Evolutionary conservation across 352 stramenopile species (phyloP).

Genomic region (Saprolegnia diclina): DNA sequence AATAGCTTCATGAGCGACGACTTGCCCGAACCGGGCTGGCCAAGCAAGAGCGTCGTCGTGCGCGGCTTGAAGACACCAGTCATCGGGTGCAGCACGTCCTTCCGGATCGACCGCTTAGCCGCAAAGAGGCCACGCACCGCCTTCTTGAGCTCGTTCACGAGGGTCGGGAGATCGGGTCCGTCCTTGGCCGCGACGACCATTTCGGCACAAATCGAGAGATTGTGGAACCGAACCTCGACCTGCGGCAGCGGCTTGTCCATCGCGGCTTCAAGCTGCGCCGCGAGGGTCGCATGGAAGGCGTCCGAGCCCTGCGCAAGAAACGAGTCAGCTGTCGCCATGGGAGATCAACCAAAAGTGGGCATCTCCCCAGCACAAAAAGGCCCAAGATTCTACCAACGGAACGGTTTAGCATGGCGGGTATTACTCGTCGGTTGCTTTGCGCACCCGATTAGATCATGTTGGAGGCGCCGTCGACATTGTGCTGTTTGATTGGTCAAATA

Average conservation of each 20-base stretch:
- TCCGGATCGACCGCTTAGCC: conserved; percentile 39
- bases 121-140: conserved; percentile 30
- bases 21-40: conserved; percentile 48
- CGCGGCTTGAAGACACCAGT: conserved; percentile 46
- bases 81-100: conserved; percentile 40
- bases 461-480: too few species aligned
- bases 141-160: conserved; percentile 41
- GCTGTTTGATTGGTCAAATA: too few species aligned
- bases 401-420: too few species aligned
- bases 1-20: conserved; percentile 52
- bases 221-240: conserved; percentile 49
- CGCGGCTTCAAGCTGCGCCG: conserved; percentile 30
- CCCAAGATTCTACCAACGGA: too few species aligned
- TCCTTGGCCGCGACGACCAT: conserved; percentile 3
- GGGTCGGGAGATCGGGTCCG: conserved; percentile 34
- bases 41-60: conserved; percentile 50
- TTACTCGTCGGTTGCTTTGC: too few species aligned
- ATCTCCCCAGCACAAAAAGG: too few species aligned
- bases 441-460: too few species aligned
- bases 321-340: neutral
- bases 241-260: conserved; percentile 45
- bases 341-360: too few species aligned
- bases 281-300: neutral
- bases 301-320: conserved; percentile 12
- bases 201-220: conserved; percentile 47